A percentile compares a stretch with the other conserved stretches of the same genome.
These are phyloP conservation scores for Phytophthora cactorum DNA, from an alignment of 352 stramenopile species.

Conservation along the genomic window DNA sequence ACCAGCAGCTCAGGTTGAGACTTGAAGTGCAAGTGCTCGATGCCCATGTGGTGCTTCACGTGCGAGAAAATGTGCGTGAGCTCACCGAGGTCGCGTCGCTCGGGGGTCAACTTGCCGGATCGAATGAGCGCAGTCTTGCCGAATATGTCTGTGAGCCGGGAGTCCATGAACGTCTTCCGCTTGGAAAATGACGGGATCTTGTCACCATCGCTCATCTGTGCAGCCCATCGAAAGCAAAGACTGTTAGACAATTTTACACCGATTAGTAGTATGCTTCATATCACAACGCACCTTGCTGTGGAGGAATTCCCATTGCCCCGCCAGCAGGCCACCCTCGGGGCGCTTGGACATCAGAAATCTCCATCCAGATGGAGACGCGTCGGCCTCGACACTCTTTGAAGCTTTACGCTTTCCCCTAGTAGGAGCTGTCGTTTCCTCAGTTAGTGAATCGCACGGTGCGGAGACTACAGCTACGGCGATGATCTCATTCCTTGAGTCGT, in stretches of 20 bases:
- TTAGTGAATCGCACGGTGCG: conserved; percentile 10
- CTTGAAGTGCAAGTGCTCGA: conserved; percentile 82
- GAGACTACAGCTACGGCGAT: conserved; percentile 81
- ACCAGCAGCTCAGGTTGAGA: conserved; percentile 26
- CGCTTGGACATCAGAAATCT: conserved; percentile 84
- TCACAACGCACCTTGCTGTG: conserved; percentile 58
- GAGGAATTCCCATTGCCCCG: conserved; percentile 91
- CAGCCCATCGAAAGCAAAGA: conserved; percentile 3
- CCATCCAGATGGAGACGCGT: conserved; percentile 39
- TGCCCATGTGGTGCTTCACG: conserved; percentile 91
- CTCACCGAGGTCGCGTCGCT: conserved; percentile 69
- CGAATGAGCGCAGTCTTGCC: conserved; percentile 24
- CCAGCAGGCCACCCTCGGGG: conserved; percentile 71
- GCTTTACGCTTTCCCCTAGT: conserved; percentile 28
- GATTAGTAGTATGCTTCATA: background rate
- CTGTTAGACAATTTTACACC: background rate
- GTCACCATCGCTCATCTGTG: conserved; percentile 64
- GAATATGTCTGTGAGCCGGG: conserved; percentile 46
- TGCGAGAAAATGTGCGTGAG: conserved; percentile 92
- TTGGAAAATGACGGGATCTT: conserved; percentile 68
- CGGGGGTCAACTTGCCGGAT: conserved; percentile 25
- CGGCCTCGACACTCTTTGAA: conserved; percentile 21
- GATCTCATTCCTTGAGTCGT: conserved; percentile 74
- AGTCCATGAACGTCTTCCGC: conserved; percentile 64
- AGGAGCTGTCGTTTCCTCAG: background rate